phyloP scores from a whole-genome alignment of 2,329 filamentous ascomycete genomes.

The Neonectria hederae region DNA sequence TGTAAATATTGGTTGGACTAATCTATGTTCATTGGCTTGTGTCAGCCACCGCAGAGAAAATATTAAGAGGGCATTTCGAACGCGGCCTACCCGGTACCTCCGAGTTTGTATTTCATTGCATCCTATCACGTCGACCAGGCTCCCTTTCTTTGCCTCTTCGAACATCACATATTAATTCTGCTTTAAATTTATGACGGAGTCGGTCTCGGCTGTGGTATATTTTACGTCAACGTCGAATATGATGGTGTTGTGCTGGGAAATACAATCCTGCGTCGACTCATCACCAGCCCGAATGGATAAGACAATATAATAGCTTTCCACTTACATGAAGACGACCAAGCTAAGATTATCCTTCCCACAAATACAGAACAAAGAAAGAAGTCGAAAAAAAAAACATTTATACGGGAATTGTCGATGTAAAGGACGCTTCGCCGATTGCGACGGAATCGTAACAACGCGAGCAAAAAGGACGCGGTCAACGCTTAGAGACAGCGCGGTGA shows the following conservation, averaged over 20 bases:
- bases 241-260: too few relatives aligned
- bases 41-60: too few relatives aligned
- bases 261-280: too few relatives aligned
- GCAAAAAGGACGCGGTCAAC: not conserved
- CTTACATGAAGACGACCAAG: too few relatives aligned
- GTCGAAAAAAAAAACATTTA: too few relatives aligned
- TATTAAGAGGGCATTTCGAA: not conserved
- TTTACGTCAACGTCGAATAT: not conserved
- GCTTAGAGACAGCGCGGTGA: too few relatives aligned
- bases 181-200: accelerated
- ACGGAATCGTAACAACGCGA: not conserved
- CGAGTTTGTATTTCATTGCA: not conserved
- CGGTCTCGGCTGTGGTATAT: not conserved
- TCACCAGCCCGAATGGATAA: too few relatives aligned
- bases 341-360: too few relatives aligned
- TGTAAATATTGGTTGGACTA: not conserved
- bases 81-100: not conserved
- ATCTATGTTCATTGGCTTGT: not conserved
- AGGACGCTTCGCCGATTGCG: not conserved
- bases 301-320: too few relatives aligned
- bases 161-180: not conserved
- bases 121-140: not conserved
- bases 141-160: too few relatives aligned
- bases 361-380: too few relatives aligned
- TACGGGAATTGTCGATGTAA: not conserved